Evolutionary conservation across 106 monocot genomes (phyloP), one percentile per base, ranked within the genome.

Genomic region (Platanthera zijinensis): DNA sequence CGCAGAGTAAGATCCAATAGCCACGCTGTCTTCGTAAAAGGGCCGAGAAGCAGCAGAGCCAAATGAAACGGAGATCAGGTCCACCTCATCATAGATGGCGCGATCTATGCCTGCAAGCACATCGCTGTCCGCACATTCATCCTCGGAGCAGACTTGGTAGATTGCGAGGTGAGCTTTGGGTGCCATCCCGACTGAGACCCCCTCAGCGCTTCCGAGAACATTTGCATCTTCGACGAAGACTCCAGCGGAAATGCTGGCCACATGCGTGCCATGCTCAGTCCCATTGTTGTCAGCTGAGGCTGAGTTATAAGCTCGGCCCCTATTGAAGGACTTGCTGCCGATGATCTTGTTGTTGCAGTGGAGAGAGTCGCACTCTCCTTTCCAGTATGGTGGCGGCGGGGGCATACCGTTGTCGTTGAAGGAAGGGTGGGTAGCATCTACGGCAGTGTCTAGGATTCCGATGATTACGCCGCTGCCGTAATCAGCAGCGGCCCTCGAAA

Each of bases 391-490:
- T 5, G 89, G 89, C 72, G 84, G 86, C 0, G 52, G 79, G 3
- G 77, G 86, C 82, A 89, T 84, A 6, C 76, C 84, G 0, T 52
- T 10, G 53, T 80, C 82, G 3, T 30, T n/a, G 76, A 86, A 91
- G 1, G 91, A 91, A 5, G 71, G 81, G 78, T 89, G 89, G 12
- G 46, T 22, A 51, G 14, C 21, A 22, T 72, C 50, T 11, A 50
- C 8, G 81, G 72, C 10, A 17, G 75, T 84, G 82, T 91, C 91
- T 4, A 92, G 70, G 6, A 92, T 66, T 6, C 86, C 84, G 71
- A 94, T 74, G 79, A 94, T 80, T 45, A 83, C 54, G 2, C 93
- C 93, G 32, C 82, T 69, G 17, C 90, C 93, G 17, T 57, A 76
- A 52, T 73, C 80, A 10, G 80, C 30, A 15, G 1, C 48, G 51